These are phyloP conservation scores for Symmetrospora coprosmae DNA, from an alignment of 768 basidiomycete genomes.

Conservation along the genomic window DNA sequence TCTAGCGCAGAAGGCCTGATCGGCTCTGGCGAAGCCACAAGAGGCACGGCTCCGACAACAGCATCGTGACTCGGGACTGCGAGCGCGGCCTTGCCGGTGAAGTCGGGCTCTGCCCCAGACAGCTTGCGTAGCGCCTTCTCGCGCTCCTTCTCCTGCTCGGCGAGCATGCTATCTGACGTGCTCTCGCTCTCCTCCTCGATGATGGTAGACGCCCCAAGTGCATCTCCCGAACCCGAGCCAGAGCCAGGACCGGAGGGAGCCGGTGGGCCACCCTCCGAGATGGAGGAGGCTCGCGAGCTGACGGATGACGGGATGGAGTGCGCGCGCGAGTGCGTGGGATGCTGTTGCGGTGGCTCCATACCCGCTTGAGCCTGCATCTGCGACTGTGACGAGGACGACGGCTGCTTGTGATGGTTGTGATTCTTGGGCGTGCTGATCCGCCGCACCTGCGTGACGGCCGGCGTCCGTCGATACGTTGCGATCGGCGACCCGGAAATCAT, in stretches of 20 bases:
- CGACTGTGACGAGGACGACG: neutral
- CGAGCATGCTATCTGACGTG: no score
- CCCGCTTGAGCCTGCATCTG: neutral
- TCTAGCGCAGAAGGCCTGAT: neutral
- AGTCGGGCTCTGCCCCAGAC: slow-evolving; percentile 5
- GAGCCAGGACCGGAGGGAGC: neutral
- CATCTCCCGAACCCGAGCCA: no score
- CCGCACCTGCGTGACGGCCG: slow-evolving; percentile 27
- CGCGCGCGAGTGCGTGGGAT: slow-evolving; percentile 7
- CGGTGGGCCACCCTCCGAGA: neutral
- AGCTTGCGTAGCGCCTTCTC: slow-evolving; percentile 19
- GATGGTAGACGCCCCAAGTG: neutral
- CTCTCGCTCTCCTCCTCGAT: slow-evolving; percentile 24
- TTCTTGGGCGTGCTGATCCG: slow-evolving; percentile 23
- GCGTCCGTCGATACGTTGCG: slow-evolving; percentile 26
- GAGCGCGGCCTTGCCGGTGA: no score
- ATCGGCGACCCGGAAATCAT: slow-evolving; percentile 11
- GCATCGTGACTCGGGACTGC: no score
- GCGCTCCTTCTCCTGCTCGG: slow-evolving; percentile 8
- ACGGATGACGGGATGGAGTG: slow-evolving; percentile 9
- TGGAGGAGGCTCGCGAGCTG: neutral
- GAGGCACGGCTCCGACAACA: neutral
- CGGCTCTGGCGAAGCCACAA: neutral
- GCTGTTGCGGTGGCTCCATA: neutral
- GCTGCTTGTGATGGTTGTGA: neutral